A percentile compares a stretch with the other conserved stretches of the same genome.
Evolutionary conservation across 2,329 filamentous ascomycete genomes (phyloP).

Genomic region (Ophiostoma novo-ulmi): DNA sequence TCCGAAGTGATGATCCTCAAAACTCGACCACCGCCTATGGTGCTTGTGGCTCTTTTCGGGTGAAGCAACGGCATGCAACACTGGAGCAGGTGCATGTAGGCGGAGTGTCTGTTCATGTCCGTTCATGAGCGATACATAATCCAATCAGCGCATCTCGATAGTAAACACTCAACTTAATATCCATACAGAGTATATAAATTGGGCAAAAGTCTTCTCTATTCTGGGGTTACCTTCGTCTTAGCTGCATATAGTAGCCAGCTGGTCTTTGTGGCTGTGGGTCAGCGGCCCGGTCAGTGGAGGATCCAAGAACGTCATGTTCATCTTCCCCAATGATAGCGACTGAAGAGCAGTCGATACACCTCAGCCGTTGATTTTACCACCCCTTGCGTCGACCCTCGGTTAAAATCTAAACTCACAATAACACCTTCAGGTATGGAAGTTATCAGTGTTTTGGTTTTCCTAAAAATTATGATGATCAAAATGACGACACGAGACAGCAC

Average conservation of each 20-base stretch:
- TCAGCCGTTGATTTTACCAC: not conserved
- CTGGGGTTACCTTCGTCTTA: not conserved
- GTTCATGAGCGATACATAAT: not conserved
- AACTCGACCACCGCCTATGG: not conserved
- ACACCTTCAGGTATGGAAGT: not conserved
- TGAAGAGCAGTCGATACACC: too few species aligned
- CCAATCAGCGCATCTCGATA: not conserved
- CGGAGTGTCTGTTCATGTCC: not conserved
- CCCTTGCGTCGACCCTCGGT: not conserved
- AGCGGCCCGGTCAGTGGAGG: not conserved
- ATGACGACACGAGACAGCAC: not conserved
- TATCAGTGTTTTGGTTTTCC: too few species aligned
- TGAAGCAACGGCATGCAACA: not conserved
- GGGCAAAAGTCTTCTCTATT: not conserved
- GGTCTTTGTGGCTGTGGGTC: not conserved
- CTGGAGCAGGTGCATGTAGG: not conserved
- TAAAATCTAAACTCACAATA: not conserved
- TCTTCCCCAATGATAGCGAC: not conserved
- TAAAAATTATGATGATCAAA: not conserved
- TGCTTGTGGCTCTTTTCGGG: not conserved
- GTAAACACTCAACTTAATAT: not conserved
- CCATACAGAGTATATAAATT: not conserved
- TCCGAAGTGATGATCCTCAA: not conserved
- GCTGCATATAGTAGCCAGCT: not conserved
- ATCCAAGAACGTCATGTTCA: not conserved